Base-by-base conservation (phyloP, 225 moss, liverwort and hornwort genomes). In the Sphagnum contortum region DNA sequence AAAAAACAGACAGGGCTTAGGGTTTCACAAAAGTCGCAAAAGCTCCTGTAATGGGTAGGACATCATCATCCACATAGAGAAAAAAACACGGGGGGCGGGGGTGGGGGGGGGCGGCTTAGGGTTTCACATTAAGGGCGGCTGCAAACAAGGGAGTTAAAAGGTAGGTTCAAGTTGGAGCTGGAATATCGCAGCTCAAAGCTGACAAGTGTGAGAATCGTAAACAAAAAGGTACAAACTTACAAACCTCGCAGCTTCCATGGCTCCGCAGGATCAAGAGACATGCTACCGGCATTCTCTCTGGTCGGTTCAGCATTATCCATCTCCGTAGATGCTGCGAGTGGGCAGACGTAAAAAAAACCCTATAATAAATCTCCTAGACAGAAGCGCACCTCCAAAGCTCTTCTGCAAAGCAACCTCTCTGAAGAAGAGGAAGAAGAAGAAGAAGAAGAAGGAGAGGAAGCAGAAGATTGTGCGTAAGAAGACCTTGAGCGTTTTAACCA, bases 221-320 rank as follows among this genome's bases (percentile, higher is more conserved):
- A 48, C 3, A 48, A 44, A 60, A 29, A 63, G 55, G 68, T 53
- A 61, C 65, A 62, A 49, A 52, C 29, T 6, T 6, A 83, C 73
- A 57, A 54, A 83, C 79, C 83, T 51, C 83, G 83, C 70, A 77
- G 74, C 71, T 80, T 83, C 83, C 83, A 83, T 6, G 83, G 76
- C 64, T 83, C 83, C 29, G 29, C 29, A 45, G 79, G 66, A 49
- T 79, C 76, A 47, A 70, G 66, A 49, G 83, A 74, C 66, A 66
- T 64, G 45, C 80, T 79, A 56, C 76, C 77, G 45, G 71, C 76
- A 62, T 63, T 70, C 60, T 79, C 83, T 65, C 79, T 69, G 60
- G 69, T 60, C 52, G 64, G 66, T 55, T 83, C 83, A 60, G 65
- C 74, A 73, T 83, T 83, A 59, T 71, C 69, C 58, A 79, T 79